These are phyloP conservation scores for Plasmodium reichenowi DNA, from an alignment of 169 alveolate genomes.

Conservation along the genomic window DNA sequence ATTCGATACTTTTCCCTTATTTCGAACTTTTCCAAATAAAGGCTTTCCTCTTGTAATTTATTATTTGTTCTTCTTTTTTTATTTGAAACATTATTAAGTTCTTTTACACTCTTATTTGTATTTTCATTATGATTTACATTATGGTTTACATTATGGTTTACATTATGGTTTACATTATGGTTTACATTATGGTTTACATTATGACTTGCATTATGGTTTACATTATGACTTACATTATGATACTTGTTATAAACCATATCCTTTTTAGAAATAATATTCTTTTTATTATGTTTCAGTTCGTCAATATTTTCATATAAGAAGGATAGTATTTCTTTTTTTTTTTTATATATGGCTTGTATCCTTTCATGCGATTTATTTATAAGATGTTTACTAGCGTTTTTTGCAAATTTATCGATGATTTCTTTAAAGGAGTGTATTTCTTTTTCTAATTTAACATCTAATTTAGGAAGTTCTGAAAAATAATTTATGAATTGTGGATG, in stretches of 20 bases:
- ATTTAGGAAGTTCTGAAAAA: conserved; percentile 28
- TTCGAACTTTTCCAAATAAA: conserved; percentile 71
- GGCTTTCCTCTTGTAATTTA: neutral
- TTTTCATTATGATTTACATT: too few relatives aligned
- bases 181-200: too few relatives aligned
- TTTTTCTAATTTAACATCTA: conserved; percentile 41
- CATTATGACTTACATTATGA: too few relatives aligned
- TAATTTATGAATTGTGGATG: conserved; percentile 26
- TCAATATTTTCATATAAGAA: conserved; percentile 57
- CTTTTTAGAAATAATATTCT: neutral
- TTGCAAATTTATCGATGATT: conserved; percentile 54
- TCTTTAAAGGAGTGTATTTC: conserved; percentile 40
- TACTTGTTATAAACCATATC: neutral
- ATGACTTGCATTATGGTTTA: too few relatives aligned
- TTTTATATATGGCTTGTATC: conserved; percentile 34
- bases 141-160: too few relatives aligned
- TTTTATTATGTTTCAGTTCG: conserved; percentile 29
- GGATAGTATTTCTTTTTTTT: conserved; percentile 18
- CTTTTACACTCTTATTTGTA: too few relatives aligned
- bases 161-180: too few relatives aligned
- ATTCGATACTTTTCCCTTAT: conserved; percentile 75
- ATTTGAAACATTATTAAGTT: too few relatives aligned
- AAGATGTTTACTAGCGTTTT: conserved; percentile 42
- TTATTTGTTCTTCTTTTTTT: neutral
- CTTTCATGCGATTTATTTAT: conserved; percentile 66